Conservation (phyloP, 768 basidiomycete genomes). For the Polyporus arcularius region DNA sequence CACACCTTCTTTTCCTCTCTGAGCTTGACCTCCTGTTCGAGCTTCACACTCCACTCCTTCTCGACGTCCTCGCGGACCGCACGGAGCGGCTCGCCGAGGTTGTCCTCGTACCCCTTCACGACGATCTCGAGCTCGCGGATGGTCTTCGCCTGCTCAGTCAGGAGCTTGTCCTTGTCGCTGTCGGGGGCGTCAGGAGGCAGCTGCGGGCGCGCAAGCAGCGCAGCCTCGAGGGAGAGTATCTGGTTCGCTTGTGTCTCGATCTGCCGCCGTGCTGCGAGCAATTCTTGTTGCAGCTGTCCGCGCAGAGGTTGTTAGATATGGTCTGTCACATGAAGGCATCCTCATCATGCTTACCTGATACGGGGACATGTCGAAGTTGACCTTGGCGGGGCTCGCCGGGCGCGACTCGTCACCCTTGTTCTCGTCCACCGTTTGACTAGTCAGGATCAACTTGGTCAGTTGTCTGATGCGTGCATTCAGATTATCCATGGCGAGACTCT, state of each 20-base stretch:
- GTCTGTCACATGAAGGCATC: background rate
- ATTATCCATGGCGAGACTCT: constrained; percentile 83
- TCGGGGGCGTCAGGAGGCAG: constrained; percentile 66
- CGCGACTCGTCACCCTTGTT: constrained; percentile 67
- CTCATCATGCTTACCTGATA: constrained; percentile 58
- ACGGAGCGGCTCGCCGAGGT: constrained; percentile 66
- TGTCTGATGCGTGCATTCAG: constrained; percentile 79
- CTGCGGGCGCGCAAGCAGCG: constrained; percentile 70
- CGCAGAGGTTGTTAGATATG: background rate
- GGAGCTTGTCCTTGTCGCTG: constrained; percentile 71
- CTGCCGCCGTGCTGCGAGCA: constrained; percentile 75
- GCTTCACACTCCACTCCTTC: constrained; percentile 62
- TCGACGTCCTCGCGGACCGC: constrained; percentile 74
- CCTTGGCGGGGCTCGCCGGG: constrained; percentile 80
- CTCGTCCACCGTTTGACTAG: constrained; percentile 81
- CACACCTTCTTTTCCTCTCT: constrained; percentile 73
- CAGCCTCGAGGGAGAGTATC: constrained; percentile 80
- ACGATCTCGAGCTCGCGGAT: constrained; percentile 79
- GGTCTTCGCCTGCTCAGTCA: constrained; percentile 70
- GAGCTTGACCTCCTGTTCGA: constrained; percentile 58
- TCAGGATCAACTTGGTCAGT: constrained; percentile 81
- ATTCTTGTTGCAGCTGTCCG: constrained; percentile 79
- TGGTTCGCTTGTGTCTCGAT: constrained; percentile 81
- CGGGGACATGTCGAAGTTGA: constrained; percentile 88
- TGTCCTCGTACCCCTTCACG: constrained; percentile 71